A percentile compares a stretch with the other conserved stretches of the same genome.
These are phyloP conservation scores for Nicotiana undulata DNA, from an alignment of 257 asterid genomes.

Conservation along the genomic window DNA sequence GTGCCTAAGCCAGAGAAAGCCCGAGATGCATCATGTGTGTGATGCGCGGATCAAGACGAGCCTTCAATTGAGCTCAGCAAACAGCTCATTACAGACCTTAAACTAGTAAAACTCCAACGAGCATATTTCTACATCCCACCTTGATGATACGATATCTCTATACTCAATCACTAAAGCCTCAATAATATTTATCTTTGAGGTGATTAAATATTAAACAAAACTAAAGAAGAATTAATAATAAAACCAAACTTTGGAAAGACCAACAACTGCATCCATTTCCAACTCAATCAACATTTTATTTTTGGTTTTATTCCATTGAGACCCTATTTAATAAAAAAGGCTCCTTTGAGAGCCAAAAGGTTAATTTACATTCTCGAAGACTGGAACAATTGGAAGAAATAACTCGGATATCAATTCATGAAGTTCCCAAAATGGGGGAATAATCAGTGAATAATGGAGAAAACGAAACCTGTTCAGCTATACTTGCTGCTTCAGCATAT, in stretches of 20 bases:
- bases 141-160: neutral
- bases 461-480: slow-evolving; percentile 91
- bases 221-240: neutral
- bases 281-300: neutral
- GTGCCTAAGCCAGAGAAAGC: no score
- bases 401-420: neutral
- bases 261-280: neutral
- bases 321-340: neutral
- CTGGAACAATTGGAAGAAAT: neutral
- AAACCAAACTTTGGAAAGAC: neutral
- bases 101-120: neutral
- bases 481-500: slow-evolving; percentile 99
- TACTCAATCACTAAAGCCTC: neutral
- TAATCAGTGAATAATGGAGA: slow-evolving; percentile 1
- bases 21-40: no score
- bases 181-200: neutral
- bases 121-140: neutral
- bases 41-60: no score
- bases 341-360: neutral
- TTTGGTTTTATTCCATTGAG: neutral
- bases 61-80: neutral
- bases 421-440: slow-evolving; percentile 11
- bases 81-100: neutral
- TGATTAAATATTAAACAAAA: neutral
- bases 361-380: neutral